These are phyloP conservation scores for Fusarium humuli DNA, from an alignment of 2,329 filamentous ascomycete genomes.

Conservation along the genomic window DNA sequence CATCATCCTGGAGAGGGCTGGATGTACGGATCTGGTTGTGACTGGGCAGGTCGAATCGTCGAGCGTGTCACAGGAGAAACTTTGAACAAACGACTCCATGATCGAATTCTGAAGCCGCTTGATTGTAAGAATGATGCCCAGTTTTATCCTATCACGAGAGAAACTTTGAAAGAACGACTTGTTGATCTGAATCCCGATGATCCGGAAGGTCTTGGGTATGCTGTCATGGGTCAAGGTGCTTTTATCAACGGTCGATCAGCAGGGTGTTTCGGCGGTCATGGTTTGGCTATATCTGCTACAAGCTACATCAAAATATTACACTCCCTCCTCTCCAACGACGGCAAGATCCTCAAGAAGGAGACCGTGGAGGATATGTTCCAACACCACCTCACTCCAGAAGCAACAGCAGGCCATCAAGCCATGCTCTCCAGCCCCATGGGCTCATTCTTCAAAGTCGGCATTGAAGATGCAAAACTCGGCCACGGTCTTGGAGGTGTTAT, in stretches of 20 bases:
- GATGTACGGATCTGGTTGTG: constrained; percentile 62
- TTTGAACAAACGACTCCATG: constrained; percentile 58
- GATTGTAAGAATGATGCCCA: constrained; percentile 52
- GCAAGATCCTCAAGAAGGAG: constrained; percentile 56
- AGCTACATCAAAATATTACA: constrained; percentile 60
- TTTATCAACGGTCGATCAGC: constrained; percentile 49
- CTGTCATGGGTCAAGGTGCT: constrained; percentile 50
- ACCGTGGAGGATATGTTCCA: constrained; percentile 60
- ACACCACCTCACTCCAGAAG: constrained; percentile 56
- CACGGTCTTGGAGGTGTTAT: constrained; percentile 57
- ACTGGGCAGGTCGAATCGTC: constrained; percentile 66
- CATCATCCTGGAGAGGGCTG: constrained; percentile 65
- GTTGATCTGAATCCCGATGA: constrained; percentile 56
- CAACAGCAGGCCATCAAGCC: constrained; percentile 43
- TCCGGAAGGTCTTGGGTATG: constrained; percentile 50
- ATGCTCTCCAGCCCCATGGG: constrained; percentile 50
- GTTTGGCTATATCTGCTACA: constrained; percentile 51
- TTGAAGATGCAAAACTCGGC: constrained; percentile 50
- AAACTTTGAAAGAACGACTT: constrained; percentile 51
- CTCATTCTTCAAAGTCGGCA: constrained; percentile 52
- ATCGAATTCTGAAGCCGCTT: constrained; percentile 59
- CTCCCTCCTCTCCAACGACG: constrained; percentile 62
- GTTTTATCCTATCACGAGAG: constrained; percentile 54
- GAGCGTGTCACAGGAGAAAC: constrained; percentile 58
- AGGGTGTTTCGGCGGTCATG: constrained; percentile 60